Base-by-base conservation (phyloP, 2,329 filamentous ascomycete genomes). In the Colletotrichum filicis region DNA sequence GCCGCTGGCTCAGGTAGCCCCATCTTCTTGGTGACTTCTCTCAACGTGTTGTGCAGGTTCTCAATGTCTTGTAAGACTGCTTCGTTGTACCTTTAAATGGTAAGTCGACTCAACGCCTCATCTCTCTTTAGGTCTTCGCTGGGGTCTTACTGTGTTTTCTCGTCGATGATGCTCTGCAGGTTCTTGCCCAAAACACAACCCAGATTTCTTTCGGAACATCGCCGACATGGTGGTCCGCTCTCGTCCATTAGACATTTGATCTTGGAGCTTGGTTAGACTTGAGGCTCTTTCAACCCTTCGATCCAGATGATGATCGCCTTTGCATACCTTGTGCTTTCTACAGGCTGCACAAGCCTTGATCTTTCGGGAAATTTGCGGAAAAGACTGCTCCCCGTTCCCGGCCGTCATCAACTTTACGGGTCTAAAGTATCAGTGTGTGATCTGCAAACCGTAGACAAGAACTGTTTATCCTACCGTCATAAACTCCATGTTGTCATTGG, bases 211-310 rank as follows among this genome's bases (percentile, higher is more conserved):
- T 84, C 81, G 22, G 78, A 73, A 58, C 83, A 85, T 67, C 83
- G 77, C 5, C 79, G 78, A 73, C 83, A 85, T 3, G 82, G 82
- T 2, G 83, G 82, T 0, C 82, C 82, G 30, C 77, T 79, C 46
- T 83, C 81, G 59, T 84, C 82, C 82, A 85, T 85, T 57, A 84
- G 74, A 57, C 83, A 85, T 75, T 83, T 83, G 66, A 85, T 84
- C 83, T 84, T 11, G 1, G 8, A 35, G 32, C 5, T 22, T 2
- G 8, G 8, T 61, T n/a, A 62, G 30, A 30, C 26, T 22, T 6
- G 12, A 24, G 3, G 9, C 19, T n/a, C 0, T 9, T 52, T 61
- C 26, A 68, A 35, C 22, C n/a, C 68, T 22, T 11, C 24, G 28
- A 12, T 1, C n/a, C 32, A 6, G 12, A 14, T 19, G 1, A 7